Evolutionary conservation across 257 asterid genomes (phyloP), one percentile per base, ranked within the genome.

Genomic region (Primulina huaijiensis): DNA sequence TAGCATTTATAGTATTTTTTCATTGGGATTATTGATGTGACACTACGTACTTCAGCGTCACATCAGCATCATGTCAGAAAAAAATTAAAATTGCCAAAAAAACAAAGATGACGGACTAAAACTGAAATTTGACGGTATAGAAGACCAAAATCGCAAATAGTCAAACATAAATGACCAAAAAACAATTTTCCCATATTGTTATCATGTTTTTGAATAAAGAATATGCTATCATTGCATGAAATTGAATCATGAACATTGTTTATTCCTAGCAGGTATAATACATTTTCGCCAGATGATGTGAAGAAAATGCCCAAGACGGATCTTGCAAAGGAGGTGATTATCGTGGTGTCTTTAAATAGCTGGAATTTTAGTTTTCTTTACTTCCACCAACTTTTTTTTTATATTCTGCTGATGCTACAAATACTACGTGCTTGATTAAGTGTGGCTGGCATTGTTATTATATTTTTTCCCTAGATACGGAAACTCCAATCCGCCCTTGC

Each of bases 291-390:
- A 29, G 98, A 93, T 72, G 73, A 79, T 59, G 96, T 93, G 66
- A 86, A 82, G 88, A 88, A 89, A 87, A 85, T 90, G 94, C 92
- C 97, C 2, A 93, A 85, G 75, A 81, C 87, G 40, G 90, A 90
- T 76, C 95, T 93, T 50, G 90, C 89, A 40, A 83, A 87, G 25
- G 97, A 93, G 98, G 97, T 90, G 74, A 80, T 65, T 25, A 31
- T 69, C 62, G 64, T 30, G 35, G 55, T 46, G 50, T 62, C 72
- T 12, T 31, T 64, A 30, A 55, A 7, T 33, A 25, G 74, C 19
- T 35, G 17, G 20, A 52, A 68, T 33, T 23, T 43, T 29, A 43
- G 1, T 2, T 43, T 72, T 43, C 8, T 21, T 35, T 66, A 19
- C 59, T 16, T 21, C 17, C 40, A 67, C n/a, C n/a, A 38, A 38